A percentile compares a stretch with the other conserved stretches of the same genome.
Evolutionary conservation across 2,329 filamentous ascomycete genomes (phyloP).

Genomic region (Cordyceps fumosorosea): DNA sequence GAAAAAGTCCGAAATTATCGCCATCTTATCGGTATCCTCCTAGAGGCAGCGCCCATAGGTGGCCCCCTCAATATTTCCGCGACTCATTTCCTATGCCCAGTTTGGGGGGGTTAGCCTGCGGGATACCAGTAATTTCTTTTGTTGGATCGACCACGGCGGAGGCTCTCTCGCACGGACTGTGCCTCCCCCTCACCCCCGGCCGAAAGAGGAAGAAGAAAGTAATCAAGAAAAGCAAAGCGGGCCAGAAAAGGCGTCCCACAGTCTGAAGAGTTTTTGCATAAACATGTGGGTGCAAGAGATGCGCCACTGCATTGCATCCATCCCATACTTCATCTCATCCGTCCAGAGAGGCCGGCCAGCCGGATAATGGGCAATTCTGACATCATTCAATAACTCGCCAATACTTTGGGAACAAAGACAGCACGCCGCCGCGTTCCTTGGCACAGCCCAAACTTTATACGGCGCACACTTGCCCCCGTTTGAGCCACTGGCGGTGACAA

Average conservation of each 20-base stretch:
- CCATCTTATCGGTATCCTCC: neutral
- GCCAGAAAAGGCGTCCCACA: neutral
- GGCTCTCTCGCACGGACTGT: neutral
- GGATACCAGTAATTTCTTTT: neutral
- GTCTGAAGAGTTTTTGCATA: neutral
- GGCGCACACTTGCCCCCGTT: neutral
- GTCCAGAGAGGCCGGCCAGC: neutral
- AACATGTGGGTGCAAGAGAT: neutral
- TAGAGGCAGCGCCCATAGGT: neutral
- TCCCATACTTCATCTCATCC: neutral
- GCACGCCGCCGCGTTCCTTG: neutral
- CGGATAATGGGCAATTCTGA: neutral
- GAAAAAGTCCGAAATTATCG: neutral
- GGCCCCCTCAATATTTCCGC: constrained; percentile 4
- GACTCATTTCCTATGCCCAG: neutral
- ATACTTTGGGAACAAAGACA: neutral
- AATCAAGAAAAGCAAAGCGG: constrained; percentile 3
- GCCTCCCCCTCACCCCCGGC: neutral
- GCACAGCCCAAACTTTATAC: neutral
- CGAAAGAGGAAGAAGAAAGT: neutral
- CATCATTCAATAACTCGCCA: neutral
- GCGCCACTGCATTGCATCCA: neutral
- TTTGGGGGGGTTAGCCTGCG: neutral
- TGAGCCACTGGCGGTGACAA: neutral
- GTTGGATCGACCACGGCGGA: neutral